Evolutionary conservation across 306 rosid species (phyloP), one percentile per base, ranked within the genome.

Genomic region (Citrullus mucosospermus): DNA sequence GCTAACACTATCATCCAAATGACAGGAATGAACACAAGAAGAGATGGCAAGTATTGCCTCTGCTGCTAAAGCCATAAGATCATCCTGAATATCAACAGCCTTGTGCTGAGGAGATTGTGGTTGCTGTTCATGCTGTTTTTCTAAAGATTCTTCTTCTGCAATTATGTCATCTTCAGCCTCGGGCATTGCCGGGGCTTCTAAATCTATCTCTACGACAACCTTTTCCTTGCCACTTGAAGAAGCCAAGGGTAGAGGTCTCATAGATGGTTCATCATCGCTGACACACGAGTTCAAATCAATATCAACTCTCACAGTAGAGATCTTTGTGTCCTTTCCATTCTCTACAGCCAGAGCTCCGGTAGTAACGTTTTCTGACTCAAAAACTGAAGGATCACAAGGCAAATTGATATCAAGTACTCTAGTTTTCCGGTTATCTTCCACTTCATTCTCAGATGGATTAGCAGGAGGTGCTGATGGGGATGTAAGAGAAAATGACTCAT

Each of bases 1-100:
- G 81, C 85, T 58, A 72, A 76, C 82, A 69, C 85, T 48, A 11
- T 75, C 83, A 59, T 81, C 82, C 78, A 32, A 73, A 73, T 30
- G 44, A 30, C 62, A 53, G 48, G 41, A 62, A 9, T 76, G 48
- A 81, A 80, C 38, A 13, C 71, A 76, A 22, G 88, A 87, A 58
- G 99, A 91, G 80, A 95, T 86, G 28, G 88, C 81, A 80, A 95
- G 84, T 77, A 95, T 95, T 60, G 97, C 90, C 82, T 87, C 92
- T 55, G 96, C 99, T 67, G 97, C 99, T 78, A 78, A 73, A 58
- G 75, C 82, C 78, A 88, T 61, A 65, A 92, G 86, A 76, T 90
- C 96, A 48, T 91, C 93, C 74, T 12, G 60, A 71, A 84, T 71
- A 78, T 76, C 77, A 78, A 79, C 88, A 79, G 74, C 85, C 61